Conservation (phyloP, 257 asterid species). For the Plectranthus barbatus region DNA sequence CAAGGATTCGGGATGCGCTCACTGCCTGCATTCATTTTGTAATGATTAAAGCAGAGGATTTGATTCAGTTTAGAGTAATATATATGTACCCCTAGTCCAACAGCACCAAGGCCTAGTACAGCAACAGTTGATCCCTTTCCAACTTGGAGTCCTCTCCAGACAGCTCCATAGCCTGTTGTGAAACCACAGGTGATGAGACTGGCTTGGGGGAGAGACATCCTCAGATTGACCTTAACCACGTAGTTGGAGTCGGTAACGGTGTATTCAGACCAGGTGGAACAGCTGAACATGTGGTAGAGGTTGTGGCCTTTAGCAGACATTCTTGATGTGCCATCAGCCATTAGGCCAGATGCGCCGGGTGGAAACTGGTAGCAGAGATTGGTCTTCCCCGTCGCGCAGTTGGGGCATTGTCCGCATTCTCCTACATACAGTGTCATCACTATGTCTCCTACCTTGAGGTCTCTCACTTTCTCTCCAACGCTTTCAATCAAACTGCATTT, state of each 20-base stretch:
- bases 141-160: conserved; percentile 37
- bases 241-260: conserved; percentile 43
- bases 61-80: too few relatives aligned
- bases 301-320: conserved; percentile 46
- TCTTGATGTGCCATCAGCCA: conserved; percentile 60
- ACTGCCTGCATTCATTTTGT: conserved; percentile 31
- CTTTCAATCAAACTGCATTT: conserved; percentile 50
- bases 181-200: conserved; percentile 76
- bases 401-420: conserved; percentile 60
- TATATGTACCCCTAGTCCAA: too few relatives aligned
- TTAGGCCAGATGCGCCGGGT: conserved; percentile 30
- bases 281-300: conserved; percentile 54
- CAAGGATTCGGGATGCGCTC: conserved; percentile 45
- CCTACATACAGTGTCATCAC: conserved; percentile 64
- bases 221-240: conserved; percentile 53
- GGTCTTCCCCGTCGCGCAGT: conserved; percentile 46
- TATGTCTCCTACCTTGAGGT: conserved; percentile 46
- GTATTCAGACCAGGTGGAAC: conserved; percentile 81
- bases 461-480: conserved; percentile 43
- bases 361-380: conserved; percentile 54
- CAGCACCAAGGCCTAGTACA: conserved; percentile 80
- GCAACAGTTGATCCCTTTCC: conserved; percentile 67
- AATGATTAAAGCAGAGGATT: too few relatives aligned
- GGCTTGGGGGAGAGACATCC: conserved; percentile 50
- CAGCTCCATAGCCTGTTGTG: conserved; percentile 63